Conservation (phyloP, 805 yeast species). For the Yamadazyma olivae region DNA sequence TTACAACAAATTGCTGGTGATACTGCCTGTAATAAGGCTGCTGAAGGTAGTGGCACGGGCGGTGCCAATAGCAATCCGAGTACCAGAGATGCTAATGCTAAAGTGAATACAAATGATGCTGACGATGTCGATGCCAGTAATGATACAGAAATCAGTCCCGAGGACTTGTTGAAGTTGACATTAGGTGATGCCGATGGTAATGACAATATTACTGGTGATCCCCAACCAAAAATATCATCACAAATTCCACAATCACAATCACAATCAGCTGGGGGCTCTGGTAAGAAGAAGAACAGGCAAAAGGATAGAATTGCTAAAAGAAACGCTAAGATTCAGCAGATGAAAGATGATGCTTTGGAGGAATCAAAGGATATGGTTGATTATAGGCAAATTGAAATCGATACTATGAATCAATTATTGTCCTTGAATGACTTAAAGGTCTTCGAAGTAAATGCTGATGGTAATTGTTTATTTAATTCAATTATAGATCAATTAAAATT, state of each 20-base stretch:
- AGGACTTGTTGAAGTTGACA: slow-evolving; percentile 7
- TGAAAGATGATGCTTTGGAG: slow-evolving; percentile 62
- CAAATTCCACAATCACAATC: not conserved
- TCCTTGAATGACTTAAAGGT: slow-evolving; percentile 46
- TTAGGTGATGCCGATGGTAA: not conserved
- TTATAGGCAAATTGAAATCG: slow-evolving; percentile 67
- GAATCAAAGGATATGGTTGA: slow-evolving; percentile 71
- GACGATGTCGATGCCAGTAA: not conserved
- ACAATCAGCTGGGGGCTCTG: no score
- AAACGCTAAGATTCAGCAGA: slow-evolving; percentile 61
- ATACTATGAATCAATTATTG: slow-evolving; percentile 57
- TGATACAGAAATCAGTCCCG: slow-evolving; percentile 5
- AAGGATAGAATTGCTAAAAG: slow-evolving; percentile 79
- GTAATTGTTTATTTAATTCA: slow-evolving; percentile 89
- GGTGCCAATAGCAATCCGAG: no score
- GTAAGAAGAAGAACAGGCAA: slow-evolving; percentile 64
- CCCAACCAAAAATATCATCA: not conserved
- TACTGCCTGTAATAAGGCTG: slow-evolving; percentile 1
- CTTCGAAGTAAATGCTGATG: slow-evolving; percentile 82
- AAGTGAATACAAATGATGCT: no score
- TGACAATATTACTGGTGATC: not conserved
- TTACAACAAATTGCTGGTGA: slow-evolving; percentile 25
- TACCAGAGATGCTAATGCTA: no score
- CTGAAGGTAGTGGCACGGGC: no score
- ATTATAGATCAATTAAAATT: slow-evolving; percentile 68